Conservation (phyloP, 345 rosid genomes). For the Linum lewisii region DNA sequence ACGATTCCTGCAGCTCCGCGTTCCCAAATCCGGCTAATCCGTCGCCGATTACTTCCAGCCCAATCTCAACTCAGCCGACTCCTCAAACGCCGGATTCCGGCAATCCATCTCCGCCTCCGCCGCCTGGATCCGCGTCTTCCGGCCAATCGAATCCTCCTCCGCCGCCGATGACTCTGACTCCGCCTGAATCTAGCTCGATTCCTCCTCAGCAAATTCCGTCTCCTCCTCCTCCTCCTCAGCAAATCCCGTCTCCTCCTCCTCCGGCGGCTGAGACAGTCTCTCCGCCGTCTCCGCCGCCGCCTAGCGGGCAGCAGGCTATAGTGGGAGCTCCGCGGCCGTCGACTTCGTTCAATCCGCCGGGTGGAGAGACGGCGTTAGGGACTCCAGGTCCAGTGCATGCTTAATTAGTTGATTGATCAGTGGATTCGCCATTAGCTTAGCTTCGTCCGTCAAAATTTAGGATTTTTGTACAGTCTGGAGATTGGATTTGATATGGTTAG, state of each 20-base stretch:
- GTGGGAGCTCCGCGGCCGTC: conserved; percentile 41
- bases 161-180: conserved; percentile 17
- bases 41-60: conserved; percentile 3
- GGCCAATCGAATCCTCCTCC: conserved; percentile 10
- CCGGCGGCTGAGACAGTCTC: conserved; percentile 11
- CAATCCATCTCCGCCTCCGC: conserved; percentile 19
- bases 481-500: background rate
- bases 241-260: conserved; percentile 26
- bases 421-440: background rate
- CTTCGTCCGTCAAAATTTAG: no score
- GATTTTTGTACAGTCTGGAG: background rate
- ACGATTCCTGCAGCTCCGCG: conserved; percentile 37
- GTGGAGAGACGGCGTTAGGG: conserved; percentile 21
- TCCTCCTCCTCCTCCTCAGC: conserved; percentile 21
- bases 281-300: conserved; percentile 26
- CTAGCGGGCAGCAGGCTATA: conserved; percentile 15
- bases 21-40: conserved; percentile 14
- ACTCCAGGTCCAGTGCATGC: conserved; percentile 62
- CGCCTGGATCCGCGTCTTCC: conserved; percentile 17
- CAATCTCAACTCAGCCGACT: conserved; percentile 17
- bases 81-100: conserved; percentile 22
- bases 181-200: conserved; percentile 8
- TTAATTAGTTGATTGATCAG: conserved; percentile 23
- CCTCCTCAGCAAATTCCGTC: conserved; percentile 25
- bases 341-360: conserved; percentile 31